phyloP scores from a whole-genome alignment of 192 early-diverging fungal species.

The Linderina pennispora region DNA sequence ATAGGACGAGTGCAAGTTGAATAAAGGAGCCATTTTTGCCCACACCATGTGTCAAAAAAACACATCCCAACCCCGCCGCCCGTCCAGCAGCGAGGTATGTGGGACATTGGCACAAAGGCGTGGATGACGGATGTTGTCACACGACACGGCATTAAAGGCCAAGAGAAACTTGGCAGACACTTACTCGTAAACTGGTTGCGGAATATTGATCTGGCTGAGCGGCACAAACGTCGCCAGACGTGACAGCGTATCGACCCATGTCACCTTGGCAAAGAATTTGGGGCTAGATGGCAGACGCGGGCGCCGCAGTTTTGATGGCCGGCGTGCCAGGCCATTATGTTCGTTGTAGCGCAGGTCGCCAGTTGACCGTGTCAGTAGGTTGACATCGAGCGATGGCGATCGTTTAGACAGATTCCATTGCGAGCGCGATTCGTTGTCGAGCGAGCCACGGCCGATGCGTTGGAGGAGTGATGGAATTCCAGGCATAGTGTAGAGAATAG shows the following conservation, averaged over 20 bases:
- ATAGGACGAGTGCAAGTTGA: background rate
- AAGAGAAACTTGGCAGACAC: no score
- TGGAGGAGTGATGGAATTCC: slow-evolving; percentile 17
- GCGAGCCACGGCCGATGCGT: slow-evolving; percentile 18
- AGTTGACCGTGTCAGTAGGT: background rate
- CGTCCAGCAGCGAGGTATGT: no score
- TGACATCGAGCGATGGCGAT: slow-evolving; percentile 7
- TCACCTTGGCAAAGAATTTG: slow-evolving; percentile 83
- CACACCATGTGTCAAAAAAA: no score
- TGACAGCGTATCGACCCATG: slow-evolving; percentile 69
- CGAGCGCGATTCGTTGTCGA: background rate
- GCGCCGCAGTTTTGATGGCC: background rate
- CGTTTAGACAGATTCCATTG: background rate
- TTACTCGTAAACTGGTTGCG: slow-evolving; percentile 45
- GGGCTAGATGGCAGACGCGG: slow-evolving; percentile 52
- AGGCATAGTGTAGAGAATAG: slow-evolving; percentile 1
- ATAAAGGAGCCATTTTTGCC: no score
- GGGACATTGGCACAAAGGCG: no score
- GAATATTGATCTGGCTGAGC: slow-evolving; percentile 65
- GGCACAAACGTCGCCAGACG: slow-evolving; percentile 62
- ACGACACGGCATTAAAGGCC: no score
- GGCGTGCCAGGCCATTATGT: background rate
- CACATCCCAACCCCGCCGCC: no score
- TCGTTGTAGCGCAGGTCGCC: background rate
- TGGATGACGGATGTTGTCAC: no score